Base-by-base conservation (phyloP, 495 filamentous ascomycete species). In the Trichoderma virens region DNA sequence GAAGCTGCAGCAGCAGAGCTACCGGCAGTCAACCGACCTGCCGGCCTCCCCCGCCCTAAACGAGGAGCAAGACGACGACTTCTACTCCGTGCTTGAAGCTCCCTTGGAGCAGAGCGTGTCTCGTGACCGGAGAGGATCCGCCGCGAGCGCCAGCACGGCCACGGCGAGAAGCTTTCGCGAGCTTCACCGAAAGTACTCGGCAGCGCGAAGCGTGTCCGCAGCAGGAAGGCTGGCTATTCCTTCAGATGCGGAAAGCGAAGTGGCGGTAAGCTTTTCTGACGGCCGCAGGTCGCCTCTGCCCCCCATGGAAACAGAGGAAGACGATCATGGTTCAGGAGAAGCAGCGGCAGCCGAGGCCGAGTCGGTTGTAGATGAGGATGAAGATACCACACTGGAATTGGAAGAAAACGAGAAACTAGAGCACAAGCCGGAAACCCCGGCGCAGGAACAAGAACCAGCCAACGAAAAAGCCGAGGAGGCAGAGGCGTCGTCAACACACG, bases 211-310 rank as follows among this genome's bases (percentile, higher is more conserved):
- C 16, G 63, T 70, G 16, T 60, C 65, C 13, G 28, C 54, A 0
- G 65, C 66, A 31, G 73, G 70, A 13, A 76, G 70, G 62, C 71
- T 79, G 31, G 69, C 72, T 13, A 69, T 80, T 18, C 76, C 75
- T 3, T 81, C 76, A 7, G 82, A 85, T 64, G 82, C 82, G 47
- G 83, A 85, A 64, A 84, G 81, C 65, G 81, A 84, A 35, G 82
- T 78, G 9, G 83, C 82, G 1, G 59, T 80, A 18, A 84, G 81
- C 68, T 79, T 83, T 51, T 85, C 81, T 0, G 83, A 85, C 30
- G 83, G 83, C 16, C 73, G 80, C 54, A 76, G 75, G 20, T 83
- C 83, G 5, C 82, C 82, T 4, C 69, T 85, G 23, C 80, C 80
- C 6, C 79, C 79, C 0, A 78, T 82, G 18, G 79, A 82, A 51